Percentiles rank a stretch among this genome's conserved stretches.
These are phyloP conservation scores for Naematelia aurantialba DNA, from an alignment of 768 basidiomycete genomes.

Conservation along the genomic window DNA sequence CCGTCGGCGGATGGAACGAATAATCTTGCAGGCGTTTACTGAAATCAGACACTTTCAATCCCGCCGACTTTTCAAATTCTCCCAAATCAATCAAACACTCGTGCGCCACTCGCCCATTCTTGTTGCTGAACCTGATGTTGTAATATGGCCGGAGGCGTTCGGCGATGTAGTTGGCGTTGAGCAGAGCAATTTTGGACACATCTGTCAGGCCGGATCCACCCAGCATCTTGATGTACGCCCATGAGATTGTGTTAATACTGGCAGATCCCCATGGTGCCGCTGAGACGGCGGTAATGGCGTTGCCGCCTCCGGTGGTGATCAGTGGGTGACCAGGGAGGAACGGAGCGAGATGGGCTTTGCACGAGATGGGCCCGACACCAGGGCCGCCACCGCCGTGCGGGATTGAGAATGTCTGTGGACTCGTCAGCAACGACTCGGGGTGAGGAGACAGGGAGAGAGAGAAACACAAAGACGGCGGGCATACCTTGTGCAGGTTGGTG, in stretches of 20 bases:
- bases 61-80: constrained; percentile 86
- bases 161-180: constrained; percentile 98
- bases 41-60: constrained; percentile 86
- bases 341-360: constrained; percentile 84
- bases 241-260: constrained; percentile 90
- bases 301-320: constrained; percentile 60
- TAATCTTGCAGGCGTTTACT: constrained; percentile 80
- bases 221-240: constrained; percentile 99
- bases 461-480: background rate
- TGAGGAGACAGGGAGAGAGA: background rate
- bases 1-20: constrained; percentile 65
- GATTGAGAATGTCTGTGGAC: constrained; percentile 80
- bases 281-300: constrained; percentile 80
- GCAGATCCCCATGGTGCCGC: constrained; percentile 93
- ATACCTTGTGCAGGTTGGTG: constrained; percentile 79
- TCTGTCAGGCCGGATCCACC: constrained; percentile 84
- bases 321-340: constrained; percentile 89
- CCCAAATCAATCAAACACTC: constrained; percentile 92
- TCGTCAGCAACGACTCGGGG: constrained; percentile 3
- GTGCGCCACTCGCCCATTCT: constrained; percentile 87
- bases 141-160: constrained; percentile 78
- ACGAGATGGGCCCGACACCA: constrained; percentile 93
- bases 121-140: constrained; percentile 81
- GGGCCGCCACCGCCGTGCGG: constrained; percentile 98
- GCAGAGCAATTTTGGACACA: constrained; percentile 78